Percentiles rank a stretch among this genome's conserved stretches.
Conservation (phyloP, 129 eudicot genomes). For the Lactuca saligna region DNA sequence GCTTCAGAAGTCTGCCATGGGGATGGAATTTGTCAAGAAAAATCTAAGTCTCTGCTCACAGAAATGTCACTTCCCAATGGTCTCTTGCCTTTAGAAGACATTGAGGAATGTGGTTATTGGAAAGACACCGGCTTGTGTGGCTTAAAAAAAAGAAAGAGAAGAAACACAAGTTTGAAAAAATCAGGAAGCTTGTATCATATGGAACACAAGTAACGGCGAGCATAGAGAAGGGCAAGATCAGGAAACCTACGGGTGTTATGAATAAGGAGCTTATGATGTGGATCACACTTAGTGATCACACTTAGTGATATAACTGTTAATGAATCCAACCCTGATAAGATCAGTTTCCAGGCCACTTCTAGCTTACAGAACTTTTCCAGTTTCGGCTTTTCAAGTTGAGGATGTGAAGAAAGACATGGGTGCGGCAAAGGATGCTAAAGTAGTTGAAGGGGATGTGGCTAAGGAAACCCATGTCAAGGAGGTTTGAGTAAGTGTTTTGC, state of each 20-base stretch:
- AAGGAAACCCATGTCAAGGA: constrained; percentile 24
- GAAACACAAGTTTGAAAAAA: constrained; percentile 65
- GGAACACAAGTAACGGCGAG: constrained; percentile 61
- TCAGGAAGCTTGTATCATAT: constrained; percentile 49
- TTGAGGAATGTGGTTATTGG: constrained; percentile 65
- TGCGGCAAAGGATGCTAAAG: constrained; percentile 29
- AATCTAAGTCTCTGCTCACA: constrained; percentile 48
- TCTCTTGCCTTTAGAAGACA: constrained; percentile 67
- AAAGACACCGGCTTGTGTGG: constrained; percentile 79
- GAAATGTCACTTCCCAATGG: constrained; percentile 77
- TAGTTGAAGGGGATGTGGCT: constrained; percentile 13
- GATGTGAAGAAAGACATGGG: constrained; percentile 40
- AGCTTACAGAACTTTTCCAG: constrained; percentile 67
- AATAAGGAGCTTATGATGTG: constrained; percentile 73
- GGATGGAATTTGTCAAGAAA: constrained; percentile 54
- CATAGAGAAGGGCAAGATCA: constrained; percentile 58
- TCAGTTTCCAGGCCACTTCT: constrained; percentile 62
- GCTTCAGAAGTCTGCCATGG: constrained; percentile 76
- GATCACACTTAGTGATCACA: too few relatives aligned
- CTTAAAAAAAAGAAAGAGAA: constrained; percentile 62
- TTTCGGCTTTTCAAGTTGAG: constrained; percentile 54
- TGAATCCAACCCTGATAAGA: constrained; percentile 51
- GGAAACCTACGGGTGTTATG: constrained; percentile 73
- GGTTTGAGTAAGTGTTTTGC: constrained; percentile 24
- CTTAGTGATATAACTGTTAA: constrained; percentile 49